A percentile compares a stretch with the other conserved stretches of the same genome.
These are phyloP conservation scores for Patellaria atrata DNA, from an alignment of 495 filamentous ascomycete species.

Conservation along the genomic window DNA sequence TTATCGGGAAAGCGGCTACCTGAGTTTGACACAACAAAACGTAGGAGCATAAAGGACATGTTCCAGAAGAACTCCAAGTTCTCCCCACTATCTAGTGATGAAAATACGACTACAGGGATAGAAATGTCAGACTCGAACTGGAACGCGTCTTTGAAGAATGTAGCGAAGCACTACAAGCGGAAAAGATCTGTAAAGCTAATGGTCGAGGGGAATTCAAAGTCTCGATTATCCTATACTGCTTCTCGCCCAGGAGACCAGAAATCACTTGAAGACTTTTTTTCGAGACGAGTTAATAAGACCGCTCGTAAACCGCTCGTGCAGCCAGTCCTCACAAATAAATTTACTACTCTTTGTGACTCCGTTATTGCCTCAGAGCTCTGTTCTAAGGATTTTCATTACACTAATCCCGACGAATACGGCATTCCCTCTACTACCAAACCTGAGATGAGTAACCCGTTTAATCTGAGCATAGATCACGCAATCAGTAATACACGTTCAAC, in stretches of 20 bases:
- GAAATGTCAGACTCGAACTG: too few species aligned
- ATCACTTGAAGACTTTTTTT: conserved; percentile 76
- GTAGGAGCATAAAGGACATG: conserved; percentile 85
- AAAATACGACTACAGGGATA: too few species aligned
- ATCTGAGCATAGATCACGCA: too few species aligned
- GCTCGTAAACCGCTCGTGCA: too few species aligned
- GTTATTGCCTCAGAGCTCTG: too few species aligned
- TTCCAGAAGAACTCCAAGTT: conserved; percentile 47
- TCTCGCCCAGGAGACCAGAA: conserved; percentile 44
- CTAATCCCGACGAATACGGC: too few species aligned
- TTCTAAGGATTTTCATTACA: too few species aligned
- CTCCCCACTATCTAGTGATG: conserved; percentile 1
- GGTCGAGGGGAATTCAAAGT: neutral
- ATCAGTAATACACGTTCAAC: too few species aligned
- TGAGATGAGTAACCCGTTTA: too few species aligned
- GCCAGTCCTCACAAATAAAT: too few species aligned
- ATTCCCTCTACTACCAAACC: too few species aligned
- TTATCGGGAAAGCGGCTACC: conserved; percentile 69
- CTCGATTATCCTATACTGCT: conserved; percentile 24
- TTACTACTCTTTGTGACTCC: conserved; percentile 8
- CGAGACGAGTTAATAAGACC: too few species aligned
- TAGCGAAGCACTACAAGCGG: conserved; percentile 2
- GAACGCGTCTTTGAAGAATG: neutral
- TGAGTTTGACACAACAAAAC: conserved; percentile 74
- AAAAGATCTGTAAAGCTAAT: conserved; percentile 7